phyloP scores from a whole-genome alignment of 2,329 filamentous ascomycete species.

The Monilinia polystroma region DNA sequence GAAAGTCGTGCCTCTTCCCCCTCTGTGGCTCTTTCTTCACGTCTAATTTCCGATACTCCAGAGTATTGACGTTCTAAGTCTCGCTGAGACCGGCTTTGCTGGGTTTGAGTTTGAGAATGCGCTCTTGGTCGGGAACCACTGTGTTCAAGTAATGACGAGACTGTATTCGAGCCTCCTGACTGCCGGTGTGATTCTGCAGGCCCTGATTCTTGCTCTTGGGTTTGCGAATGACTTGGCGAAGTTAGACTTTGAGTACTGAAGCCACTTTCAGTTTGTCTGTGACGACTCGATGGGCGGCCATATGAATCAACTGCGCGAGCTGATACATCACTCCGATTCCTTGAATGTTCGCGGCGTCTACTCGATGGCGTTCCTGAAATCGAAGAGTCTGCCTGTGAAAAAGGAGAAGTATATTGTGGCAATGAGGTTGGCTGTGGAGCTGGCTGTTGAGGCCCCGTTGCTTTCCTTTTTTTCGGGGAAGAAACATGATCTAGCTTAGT shows the following conservation, averaged over 20 bases:
- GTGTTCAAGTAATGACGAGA: constrained; percentile 38
- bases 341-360: constrained; percentile 59
- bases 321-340: constrained; percentile 62
- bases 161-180: constrained; percentile 36
- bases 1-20: constrained; percentile 37
- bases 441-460: constrained; percentile 54
- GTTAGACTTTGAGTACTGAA: constrained; percentile 31
- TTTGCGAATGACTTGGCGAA: constrained; percentile 29
- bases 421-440: constrained; percentile 49
- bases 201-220: constrained; percentile 26
- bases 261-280: constrained; percentile 37
- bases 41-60: constrained; percentile 17
- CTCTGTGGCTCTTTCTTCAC: constrained; percentile 30
- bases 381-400: constrained; percentile 53
- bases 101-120: constrained; percentile 31
- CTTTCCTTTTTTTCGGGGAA: constrained; percentile 84
- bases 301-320: constrained; percentile 39
- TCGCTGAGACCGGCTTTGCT: constrained; percentile 33
- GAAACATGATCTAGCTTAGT: constrained; percentile 60
- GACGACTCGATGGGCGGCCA: constrained; percentile 45
- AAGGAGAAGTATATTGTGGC: constrained; percentile 52
- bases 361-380: constrained; percentile 53
- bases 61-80: constrained; percentile 17
- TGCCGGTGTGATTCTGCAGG: constrained; percentile 31
- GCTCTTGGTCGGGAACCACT: constrained; percentile 33